These are phyloP conservation scores for Solanum appendiculatum DNA, from an alignment of 257 asterid species.

Conservation along the genomic window DNA sequence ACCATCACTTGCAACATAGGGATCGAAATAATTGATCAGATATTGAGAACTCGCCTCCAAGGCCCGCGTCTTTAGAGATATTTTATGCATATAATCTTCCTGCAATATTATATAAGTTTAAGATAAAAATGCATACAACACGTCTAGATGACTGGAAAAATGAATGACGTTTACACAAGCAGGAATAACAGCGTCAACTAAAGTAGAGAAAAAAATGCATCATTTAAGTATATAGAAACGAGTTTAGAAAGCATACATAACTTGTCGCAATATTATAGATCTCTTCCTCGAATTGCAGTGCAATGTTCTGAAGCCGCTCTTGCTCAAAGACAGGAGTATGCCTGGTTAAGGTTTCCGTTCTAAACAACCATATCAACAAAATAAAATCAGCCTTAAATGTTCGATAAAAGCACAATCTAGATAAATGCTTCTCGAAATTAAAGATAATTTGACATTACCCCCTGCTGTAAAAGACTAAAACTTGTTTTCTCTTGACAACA, in stretches of 20 bases:
- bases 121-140: neutral
- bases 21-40: constrained; percentile 17
- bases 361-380: constrained; percentile 5
- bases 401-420: neutral
- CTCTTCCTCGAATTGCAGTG: constrained; percentile 59
- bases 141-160: neutral
- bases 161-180: neutral
- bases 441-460: neutral
- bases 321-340: constrained; percentile 62
- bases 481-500: neutral
- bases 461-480: neutral
- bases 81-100: constrained; percentile 22
- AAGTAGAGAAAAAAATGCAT: neutral
- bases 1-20: neutral
- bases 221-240: neutral
- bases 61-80: constrained; percentile 12
- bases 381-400: neutral
- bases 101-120: neutral
- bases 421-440: neutral
- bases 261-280: neutral
- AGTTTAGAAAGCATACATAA: neutral
- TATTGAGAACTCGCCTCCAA: neutral
- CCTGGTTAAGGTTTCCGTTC: constrained; percentile 70
- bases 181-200: neutral
- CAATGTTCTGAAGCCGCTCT: constrained; percentile 68